Evolutionary conservation across 495 filamentous ascomycete species (phyloP), one percentile per base, ranked within the genome.

Genomic region (Lasiosphaeria ovina): DNA sequence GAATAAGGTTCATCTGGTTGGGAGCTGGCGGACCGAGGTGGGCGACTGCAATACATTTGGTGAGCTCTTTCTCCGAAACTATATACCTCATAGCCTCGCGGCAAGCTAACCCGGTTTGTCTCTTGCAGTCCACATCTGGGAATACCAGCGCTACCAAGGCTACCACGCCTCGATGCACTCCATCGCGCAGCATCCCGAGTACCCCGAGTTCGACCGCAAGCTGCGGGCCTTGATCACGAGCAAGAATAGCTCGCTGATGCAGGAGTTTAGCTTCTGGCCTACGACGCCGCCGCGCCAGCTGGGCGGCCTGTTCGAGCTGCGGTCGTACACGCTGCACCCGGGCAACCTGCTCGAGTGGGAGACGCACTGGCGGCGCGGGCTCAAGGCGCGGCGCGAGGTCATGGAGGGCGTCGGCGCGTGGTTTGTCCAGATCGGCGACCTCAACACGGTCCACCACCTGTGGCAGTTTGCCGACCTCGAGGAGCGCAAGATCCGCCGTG

Each of bases 231-330:
- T 97, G 57, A 92, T 98, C 67, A 87, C 80, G 59, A 81, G 85
- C 62, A 97, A 96, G 76, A 85, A 88, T 64, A 88, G 85, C 10
- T 97, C 94, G 0, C 82, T 98, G 35, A 98, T 98, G 94, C 94
- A 98, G 72, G 94, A 98, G 73, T 98, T 98, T 77, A 95, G 90
- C 54, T 98, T 98, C 84, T 98, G 94, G 94, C 94, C 94, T 0
- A 98, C 94, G 1, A 92, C 91, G 0, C 83, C 94, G 0, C 94
- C 94, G 0, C 92, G 94, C 38, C 79, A 88, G 60, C 84, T 98
- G 6, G 94, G 94, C 62, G 94, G 94, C 31, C 74, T 98, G 35
- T 98, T 98, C 70, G 94, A 98, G 80, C 84, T 98, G 12, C 91
- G 94, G 34, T 97, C 94, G 14, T 98, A 98, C 79, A 98, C 93